Evolutionary conservation across 139 green algal genomes (phyloP), one percentile per base, ranked within the genome.

Genomic region (Chlorella sp.): DNA sequence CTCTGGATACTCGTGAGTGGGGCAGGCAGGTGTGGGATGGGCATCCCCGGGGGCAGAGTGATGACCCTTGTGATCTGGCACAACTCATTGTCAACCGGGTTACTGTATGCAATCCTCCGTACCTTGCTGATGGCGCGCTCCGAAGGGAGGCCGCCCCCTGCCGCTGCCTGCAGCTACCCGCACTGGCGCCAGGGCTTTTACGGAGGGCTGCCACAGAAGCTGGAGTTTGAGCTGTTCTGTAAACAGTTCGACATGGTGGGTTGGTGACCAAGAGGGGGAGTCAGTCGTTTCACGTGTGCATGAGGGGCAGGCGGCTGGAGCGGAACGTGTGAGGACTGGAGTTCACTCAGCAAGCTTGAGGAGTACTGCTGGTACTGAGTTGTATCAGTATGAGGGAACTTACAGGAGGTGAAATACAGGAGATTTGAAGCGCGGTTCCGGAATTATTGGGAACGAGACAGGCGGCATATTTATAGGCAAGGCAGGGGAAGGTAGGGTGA

Each of bases 111-210:
- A 71, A 71, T 32, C 64, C 64, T 2, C 64, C 64, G 22, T 14
- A 9, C 64, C 64, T 28, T 71, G 7, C 5, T 57, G 7, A 57
- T 16, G 48, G 48, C 48, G 48, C 48, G 48, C 64, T 71, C 18
- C 60, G 60, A 26, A 14, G 15, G 60, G 14, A 18, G 60, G 18
- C 18, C 60, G 15, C 60, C 60, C 60, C 75, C 30, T 24, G 3
- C 40, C 26, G 15, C 48, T 40, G 57, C 60, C n/a, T n/a, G 36
- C 68, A 83, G 39, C 18, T 91, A 90, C 36, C 7, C 71, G 12
- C 53, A 68, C 64, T 91, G 89, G 89, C 68, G 28, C 21, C 37
- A 37, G n/a, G 36, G 30, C 61, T 91, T 84, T 32, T 91, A 91
- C 32, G 37, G 9, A 19, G 79, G 78, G 21, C 40, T 91, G 39